A percentile compares a stretch with the other conserved stretches of the same genome.
phyloP scores from a whole-genome alignment of 2,329 filamentous ascomycete species.

The Lojkania enalia region DNA sequence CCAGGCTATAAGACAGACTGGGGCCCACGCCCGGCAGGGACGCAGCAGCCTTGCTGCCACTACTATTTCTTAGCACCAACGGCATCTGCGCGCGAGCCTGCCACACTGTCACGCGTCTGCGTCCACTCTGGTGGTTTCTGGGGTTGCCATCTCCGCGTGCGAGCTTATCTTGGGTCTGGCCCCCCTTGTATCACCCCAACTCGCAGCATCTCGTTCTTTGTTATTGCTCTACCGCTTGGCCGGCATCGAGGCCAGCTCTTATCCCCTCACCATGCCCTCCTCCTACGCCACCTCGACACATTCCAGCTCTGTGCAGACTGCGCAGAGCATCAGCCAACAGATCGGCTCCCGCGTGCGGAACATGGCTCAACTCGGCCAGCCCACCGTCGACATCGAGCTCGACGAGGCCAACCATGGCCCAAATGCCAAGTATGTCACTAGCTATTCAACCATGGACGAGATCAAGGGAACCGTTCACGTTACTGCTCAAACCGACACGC shows the following conservation, averaged over 20 bases:
- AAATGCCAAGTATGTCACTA: conserved; percentile 43
- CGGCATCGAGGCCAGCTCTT: conserved; percentile 13
- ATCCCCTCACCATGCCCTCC: conserved; percentile 23
- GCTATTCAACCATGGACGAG: conserved; percentile 61
- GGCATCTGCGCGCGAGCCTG: not conserved
- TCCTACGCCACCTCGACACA: conserved; percentile 25
- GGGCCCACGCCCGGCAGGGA: not conserved
- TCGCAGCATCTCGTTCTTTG: conserved; percentile 10
- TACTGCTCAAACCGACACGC: conserved; percentile 54
- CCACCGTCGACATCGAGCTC: conserved; percentile 50
- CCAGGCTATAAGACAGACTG: not conserved
- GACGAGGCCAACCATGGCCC: conserved; percentile 34
- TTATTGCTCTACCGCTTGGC: too few species aligned
- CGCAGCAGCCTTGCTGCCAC: not conserved
- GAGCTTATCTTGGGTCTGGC: conserved; percentile 17
- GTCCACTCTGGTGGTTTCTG: not conserved
- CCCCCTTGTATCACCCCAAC: conserved; percentile 9
- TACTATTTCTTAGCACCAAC: not conserved
- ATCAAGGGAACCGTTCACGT: conserved; percentile 59
- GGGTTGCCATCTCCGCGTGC: conserved; percentile 26
- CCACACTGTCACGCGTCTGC: not conserved
- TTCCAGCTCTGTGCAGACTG: conserved; percentile 34
- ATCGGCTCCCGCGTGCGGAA: conserved; percentile 41
- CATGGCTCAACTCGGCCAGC: conserved; percentile 40
- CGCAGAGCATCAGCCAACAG: conserved; percentile 37